A percentile compares a stretch with the other conserved stretches of the same genome.
Evolutionary conservation across 2,329 filamentous ascomycete species (phyloP).

Genomic region (Dactylellina haptotyla): DNA sequence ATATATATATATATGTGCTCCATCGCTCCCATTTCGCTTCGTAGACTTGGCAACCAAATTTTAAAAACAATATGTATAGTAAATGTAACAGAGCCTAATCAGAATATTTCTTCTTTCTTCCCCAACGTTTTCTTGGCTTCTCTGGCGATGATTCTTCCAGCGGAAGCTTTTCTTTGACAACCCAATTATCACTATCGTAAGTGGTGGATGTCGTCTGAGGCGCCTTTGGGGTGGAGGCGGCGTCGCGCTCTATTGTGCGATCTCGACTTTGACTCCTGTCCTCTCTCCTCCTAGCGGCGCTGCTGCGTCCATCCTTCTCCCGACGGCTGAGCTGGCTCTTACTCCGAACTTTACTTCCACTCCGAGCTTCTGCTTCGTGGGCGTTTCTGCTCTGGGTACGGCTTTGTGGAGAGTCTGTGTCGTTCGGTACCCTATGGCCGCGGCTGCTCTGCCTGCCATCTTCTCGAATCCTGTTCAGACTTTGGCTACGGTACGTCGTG

Average conservation of each 20-base stretch:
- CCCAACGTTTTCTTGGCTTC: conserved; percentile 47
- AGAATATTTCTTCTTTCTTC: conserved; percentile 48
- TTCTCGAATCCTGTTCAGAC: conserved; percentile 39
- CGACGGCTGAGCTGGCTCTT: conserved; percentile 40
- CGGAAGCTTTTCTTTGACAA: conserved; percentile 16
- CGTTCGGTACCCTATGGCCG: conserved; percentile 24
- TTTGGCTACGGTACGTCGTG: conserved; percentile 42
- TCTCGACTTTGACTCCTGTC: conserved; percentile 50
- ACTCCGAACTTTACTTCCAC: conserved; percentile 48
- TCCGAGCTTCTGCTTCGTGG: conserved; percentile 26
- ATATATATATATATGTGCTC: too few relatives aligned
- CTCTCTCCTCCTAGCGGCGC: conserved; percentile 26
- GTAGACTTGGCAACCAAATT: background rate
- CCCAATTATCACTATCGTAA: conserved; percentile 52
- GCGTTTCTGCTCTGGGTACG: conserved; percentile 27
- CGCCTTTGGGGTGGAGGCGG: conserved; percentile 36
- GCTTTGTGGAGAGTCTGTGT: conserved; percentile 11
- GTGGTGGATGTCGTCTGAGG: conserved; percentile 51
- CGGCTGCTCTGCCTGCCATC: conserved; percentile 49
- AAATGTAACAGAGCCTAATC: conserved; percentile 17
- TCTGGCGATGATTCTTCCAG: conserved; percentile 29
- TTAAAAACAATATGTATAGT: background rate
- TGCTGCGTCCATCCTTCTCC: conserved; percentile 36
- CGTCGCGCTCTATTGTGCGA: conserved; percentile 39
- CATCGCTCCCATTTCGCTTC: conserved; percentile 3